A percentile compares a stretch with the other conserved stretches of the same genome.
Evolutionary conservation across 2,329 filamentous ascomycete genomes (phyloP).

Genomic region (Scolecobasidium constrictum): DNA sequence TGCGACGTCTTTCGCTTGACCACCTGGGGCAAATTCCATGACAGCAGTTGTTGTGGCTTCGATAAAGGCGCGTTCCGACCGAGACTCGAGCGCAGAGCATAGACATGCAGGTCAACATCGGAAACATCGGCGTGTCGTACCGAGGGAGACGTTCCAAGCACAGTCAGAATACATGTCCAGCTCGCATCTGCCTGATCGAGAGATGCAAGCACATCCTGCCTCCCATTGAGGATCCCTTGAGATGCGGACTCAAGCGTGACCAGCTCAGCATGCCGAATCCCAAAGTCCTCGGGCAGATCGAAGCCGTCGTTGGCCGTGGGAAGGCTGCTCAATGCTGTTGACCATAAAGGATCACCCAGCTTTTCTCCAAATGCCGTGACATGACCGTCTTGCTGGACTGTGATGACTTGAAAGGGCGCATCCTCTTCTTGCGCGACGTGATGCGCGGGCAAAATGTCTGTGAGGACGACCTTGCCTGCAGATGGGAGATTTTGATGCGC

Average conservation of each 20-base stretch:
- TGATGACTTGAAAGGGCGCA: constrained; percentile 38
- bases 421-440: constrained; percentile 13
- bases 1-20: neutral
- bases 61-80: constrained; percentile 16
- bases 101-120: constrained; percentile 16
- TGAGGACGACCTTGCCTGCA: constrained; percentile 15
- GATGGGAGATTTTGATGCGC: constrained; percentile 15
- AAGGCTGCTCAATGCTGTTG: constrained; percentile 15
- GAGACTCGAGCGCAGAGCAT: constrained; percentile 21
- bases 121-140: neutral
- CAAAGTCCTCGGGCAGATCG: neutral
- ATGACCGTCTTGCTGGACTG: constrained; percentile 50
- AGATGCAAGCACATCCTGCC: constrained; percentile 31
- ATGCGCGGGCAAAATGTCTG: constrained; percentile 22
- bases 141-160: constrained; percentile 13
- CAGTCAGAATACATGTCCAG: constrained; percentile 20
- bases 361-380: constrained; percentile 51
- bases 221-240: constrained; percentile 32
- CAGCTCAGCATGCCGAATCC: constrained; percentile 14
- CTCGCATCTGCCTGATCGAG: constrained; percentile 19
- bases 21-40: constrained; percentile 18
- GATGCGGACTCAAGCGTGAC: constrained; percentile 28
- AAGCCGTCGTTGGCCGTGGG: neutral
- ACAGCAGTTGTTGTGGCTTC: constrained; percentile 21
- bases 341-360: constrained; percentile 23